These are phyloP conservation scores for Avicennia marina DNA, from an alignment of 257 asterid species.

Conservation along the genomic window DNA sequence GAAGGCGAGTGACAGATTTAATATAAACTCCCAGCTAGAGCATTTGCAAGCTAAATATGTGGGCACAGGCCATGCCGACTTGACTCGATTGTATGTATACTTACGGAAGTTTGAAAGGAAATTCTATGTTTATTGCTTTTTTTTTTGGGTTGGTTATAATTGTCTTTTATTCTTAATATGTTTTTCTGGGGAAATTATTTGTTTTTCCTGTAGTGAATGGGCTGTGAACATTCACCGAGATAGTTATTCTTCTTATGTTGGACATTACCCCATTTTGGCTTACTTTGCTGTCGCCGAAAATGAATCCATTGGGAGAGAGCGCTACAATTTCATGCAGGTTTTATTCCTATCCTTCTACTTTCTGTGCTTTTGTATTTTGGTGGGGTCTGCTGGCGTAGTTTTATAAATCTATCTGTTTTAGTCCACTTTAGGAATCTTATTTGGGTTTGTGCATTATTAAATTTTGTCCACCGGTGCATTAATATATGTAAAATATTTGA, in stretches of 20 bases:
- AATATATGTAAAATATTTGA: too few relatives aligned
- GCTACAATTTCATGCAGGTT: constrained; percentile 99
- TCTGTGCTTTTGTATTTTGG: too few relatives aligned
- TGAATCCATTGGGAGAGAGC: constrained; percentile 96
- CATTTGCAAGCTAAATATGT: constrained; percentile 96
- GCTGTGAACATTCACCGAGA: constrained; percentile 96
- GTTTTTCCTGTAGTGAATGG: constrained; percentile 93
- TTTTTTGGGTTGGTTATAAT: too few relatives aligned
- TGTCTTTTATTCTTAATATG: too few relatives aligned
- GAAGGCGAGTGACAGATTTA: constrained; percentile 98
- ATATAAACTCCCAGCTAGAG: constrained; percentile 96
- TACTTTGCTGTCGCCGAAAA: constrained; percentile 96
- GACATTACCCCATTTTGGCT: constrained; percentile 84
- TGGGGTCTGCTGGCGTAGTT: too few relatives aligned
- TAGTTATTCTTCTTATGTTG: constrained; percentile 84
- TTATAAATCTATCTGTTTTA: too few relatives aligned
- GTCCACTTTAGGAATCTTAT: too few relatives aligned
- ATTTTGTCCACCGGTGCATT: too few relatives aligned
- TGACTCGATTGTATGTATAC: constrained; percentile 81
- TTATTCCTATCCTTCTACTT: too few relatives aligned
- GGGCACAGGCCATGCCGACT: constrained; percentile 96
- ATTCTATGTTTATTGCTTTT: too few relatives aligned
- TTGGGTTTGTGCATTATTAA: too few relatives aligned
- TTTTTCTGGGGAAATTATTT: too few relatives aligned
- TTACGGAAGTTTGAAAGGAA: background rate